A percentile compares a stretch with the other conserved stretches of the same genome.
Conservation (phyloP, 108 stramenopile species). For the Cyclotella atomus region DNA sequence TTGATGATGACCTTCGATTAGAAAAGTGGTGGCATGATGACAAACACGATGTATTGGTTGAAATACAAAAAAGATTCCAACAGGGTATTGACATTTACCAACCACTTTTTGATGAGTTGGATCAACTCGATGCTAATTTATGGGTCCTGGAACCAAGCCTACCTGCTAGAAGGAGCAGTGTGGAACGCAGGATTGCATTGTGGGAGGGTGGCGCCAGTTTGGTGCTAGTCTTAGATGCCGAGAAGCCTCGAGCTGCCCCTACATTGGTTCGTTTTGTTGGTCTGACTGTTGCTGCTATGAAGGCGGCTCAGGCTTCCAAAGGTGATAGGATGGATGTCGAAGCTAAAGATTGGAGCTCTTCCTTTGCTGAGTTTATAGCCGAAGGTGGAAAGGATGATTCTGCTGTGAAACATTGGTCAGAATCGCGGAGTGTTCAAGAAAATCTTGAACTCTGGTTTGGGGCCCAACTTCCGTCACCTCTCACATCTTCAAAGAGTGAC, state of each 20-base stretch:
- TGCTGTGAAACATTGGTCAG: slow-evolving; percentile 32
- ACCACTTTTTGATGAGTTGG: slow-evolving; percentile 51
- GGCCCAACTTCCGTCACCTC: slow-evolving; percentile 56
- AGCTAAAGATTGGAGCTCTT: slow-evolving; percentile 45
- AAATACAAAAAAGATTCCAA: slow-evolving; percentile 40
- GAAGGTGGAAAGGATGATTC: neutral
- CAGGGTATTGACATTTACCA: slow-evolving; percentile 37
- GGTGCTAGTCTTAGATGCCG: slow-evolving; percentile 52
- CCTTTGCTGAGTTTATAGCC: slow-evolving; percentile 40
- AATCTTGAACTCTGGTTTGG: slow-evolving; percentile 69
- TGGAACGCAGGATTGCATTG: slow-evolving; percentile 53
- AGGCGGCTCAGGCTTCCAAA: slow-evolving; percentile 13
- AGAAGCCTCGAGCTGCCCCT: slow-evolving; percentile 43
- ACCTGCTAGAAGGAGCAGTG: slow-evolving; percentile 40
- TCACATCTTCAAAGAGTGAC: slow-evolving; percentile 56
- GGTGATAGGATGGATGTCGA: neutral
- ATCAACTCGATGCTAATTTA: slow-evolving; percentile 49
- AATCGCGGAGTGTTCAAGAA: slow-evolving; percentile 48
- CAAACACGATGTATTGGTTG: slow-evolving; percentile 4
- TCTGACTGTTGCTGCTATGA: slow-evolving; percentile 32
- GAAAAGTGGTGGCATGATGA: slow-evolving; percentile 49
- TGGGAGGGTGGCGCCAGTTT: slow-evolving; percentile 56
- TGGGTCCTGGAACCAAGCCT: slow-evolving; percentile 55
- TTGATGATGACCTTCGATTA: slow-evolving; percentile 22
- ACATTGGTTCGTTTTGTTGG: slow-evolving; percentile 51